A percentile compares a stretch with the other conserved stretches of the same genome.
Evolutionary conservation across 176 grass and related monocot genomes (phyloP).

Genomic region (Triticum timopheevii): DNA sequence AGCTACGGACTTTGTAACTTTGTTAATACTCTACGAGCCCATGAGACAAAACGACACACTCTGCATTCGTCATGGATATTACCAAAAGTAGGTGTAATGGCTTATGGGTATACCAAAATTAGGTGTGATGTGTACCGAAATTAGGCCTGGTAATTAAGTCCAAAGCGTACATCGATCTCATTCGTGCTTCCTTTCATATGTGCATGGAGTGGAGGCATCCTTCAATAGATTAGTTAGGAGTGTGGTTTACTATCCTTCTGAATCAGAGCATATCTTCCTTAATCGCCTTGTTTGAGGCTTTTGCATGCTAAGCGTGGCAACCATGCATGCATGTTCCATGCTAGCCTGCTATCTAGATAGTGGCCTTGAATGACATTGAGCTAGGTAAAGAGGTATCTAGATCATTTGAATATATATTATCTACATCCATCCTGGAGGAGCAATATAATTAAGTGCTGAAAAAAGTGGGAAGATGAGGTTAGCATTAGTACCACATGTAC

Average conservation of each 20-base stretch:
- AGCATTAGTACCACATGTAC: neutral
- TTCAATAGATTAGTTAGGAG: neutral
- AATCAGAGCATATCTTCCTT: neutral
- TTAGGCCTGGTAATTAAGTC: neutral
- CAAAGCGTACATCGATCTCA: neutral
- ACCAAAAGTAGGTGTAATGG: neutral
- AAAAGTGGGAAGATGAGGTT: slow-evolving; percentile 15
- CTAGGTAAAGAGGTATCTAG: neutral
- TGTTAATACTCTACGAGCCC: neutral
- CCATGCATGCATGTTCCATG: neutral
- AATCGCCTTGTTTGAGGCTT: neutral
- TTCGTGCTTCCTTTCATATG: neutral
- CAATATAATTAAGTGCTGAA: neutral
- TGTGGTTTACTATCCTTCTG: neutral
- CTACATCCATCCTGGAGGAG: neutral
- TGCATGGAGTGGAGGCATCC: neutral
- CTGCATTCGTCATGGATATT: neutral
- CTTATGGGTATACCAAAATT: neutral
- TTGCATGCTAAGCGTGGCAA: neutral
- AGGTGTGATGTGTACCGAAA: neutral
- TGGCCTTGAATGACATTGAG: neutral
- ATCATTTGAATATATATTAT: neutral
- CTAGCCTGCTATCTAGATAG: neutral
- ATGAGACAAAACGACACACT: neutral
- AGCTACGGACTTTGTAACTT: neutral